Evolutionary conservation across 1,284 basidiomycete genomes (phyloP), one percentile per base, ranked within the genome.

Genomic region (Malassezia furfur): DNA sequence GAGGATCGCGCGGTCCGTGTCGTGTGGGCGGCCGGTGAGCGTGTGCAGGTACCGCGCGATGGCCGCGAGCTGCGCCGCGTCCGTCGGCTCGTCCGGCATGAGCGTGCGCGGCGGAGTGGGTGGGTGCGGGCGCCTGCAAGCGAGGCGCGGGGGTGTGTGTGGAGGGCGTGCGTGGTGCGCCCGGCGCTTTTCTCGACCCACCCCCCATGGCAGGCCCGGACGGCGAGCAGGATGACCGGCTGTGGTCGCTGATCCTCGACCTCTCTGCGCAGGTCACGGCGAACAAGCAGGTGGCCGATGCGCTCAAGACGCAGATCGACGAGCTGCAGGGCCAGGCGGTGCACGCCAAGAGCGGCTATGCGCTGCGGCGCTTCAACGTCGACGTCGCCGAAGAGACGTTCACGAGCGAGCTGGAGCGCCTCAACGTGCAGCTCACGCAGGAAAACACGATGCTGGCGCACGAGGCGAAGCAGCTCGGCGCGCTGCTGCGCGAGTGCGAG

Each of bases 371-470:
- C 35, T 89, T 88, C 77, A 96, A 96, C 75, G 83, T 85, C n/a
- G 93, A 98, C 74, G 83, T 98, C 34, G 87, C 36, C 84, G 91
- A 82, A 88, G 93, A 96, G 80, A 79, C 81, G 40, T 96, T 96
- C 76, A 85, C 91, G 66, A 88, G 88, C 2, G 91, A 94, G 74
- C 78, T 96, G 4, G 93, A 98, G 76, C 82, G 87, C 28, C 81
- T 83, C 69, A 91, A 91, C 71, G 88, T 89, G 1, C 85, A 88
- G 61, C 83, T 91, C 36, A 84, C 94, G 49, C 84, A 91, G 57
- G 94, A 98, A 77, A 96, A 96, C 74, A 91, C 94, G 71, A 81
- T 83, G 0, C 79, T 98, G 1, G 79, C 87, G 48, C 85, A 96
- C 63, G 93, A 98, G 77, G 96, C 96, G 78, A 90, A 88, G 75